phyloP scores from a whole-genome alignment of 2,329 filamentous ascomycete species.

The Passalora sequoiae region DNA sequence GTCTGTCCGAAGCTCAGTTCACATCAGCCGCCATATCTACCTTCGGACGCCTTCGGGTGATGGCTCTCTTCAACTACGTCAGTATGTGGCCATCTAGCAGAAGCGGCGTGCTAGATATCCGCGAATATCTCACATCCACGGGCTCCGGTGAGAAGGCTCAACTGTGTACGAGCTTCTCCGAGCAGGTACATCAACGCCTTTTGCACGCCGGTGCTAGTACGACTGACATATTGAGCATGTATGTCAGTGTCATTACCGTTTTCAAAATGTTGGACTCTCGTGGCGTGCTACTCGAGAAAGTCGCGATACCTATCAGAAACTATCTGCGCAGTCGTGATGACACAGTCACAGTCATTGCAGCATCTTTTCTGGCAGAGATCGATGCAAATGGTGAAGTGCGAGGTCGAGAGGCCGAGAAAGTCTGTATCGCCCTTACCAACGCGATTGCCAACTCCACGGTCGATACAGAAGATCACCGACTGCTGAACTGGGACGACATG shows the following conservation, averaged over 20 bases:
- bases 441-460: conserved; percentile 59
- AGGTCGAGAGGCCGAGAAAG: conserved; percentile 42
- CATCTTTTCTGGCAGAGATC: conserved; percentile 62
- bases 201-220: conserved; percentile 73
- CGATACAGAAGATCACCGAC: conserved; percentile 47
- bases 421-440: conserved; percentile 61
- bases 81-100: conserved; percentile 67
- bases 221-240: conserved; percentile 68
- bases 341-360: conserved; percentile 71
- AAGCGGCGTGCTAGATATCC: conserved; percentile 69
- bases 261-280: conserved; percentile 72
- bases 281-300: conserved; percentile 69
- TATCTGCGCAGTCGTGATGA: conserved; percentile 74
- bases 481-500: conserved; percentile 87
- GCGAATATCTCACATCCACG: conserved; percentile 59
- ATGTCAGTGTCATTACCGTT: conserved; percentile 72
- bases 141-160: conserved; percentile 63
- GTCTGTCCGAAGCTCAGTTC: conserved; percentile 51
- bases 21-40: conserved; percentile 64
- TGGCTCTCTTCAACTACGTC: conserved; percentile 74
- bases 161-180: conserved; percentile 64
- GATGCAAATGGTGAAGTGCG: conserved; percentile 41
- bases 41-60: conserved; percentile 63
- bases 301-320: conserved; percentile 66
- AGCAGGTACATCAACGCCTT: conserved; percentile 59